Base-by-base conservation (phyloP, 305 asterid genomes). In the Nicotiana rustica region DNA sequence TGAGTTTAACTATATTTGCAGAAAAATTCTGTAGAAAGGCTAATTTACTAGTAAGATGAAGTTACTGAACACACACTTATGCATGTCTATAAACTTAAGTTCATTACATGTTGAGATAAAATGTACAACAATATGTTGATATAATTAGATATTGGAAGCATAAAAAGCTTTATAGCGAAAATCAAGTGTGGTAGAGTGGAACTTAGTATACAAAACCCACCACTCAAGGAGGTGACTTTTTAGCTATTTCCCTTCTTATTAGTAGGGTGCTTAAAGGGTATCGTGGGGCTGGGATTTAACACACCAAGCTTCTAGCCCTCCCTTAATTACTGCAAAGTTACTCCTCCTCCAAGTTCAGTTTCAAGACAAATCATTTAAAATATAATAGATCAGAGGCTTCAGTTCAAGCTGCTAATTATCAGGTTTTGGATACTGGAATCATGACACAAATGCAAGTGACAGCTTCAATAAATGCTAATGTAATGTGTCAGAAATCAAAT, bases 291-390 rank as follows among this genome's bases (percentile, higher is more conserved):
- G 7, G 62, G 18, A 33, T 15, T 17, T 0, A 68, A 17, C 19
- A 44, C 77, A 68, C 56, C n/a, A 38, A 0, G 17, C 31, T 36
- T 68, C 13, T 7, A 69, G 33, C 19, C 1, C 56, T 38, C 56
- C 77, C 56, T 69, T 69, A 0, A 38, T 36, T n/a, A n/a, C 57
- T 38, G 6, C 44, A 38, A 19, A 5, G 36, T 71, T 13, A 71
- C 79, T 71, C 56, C 56, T 68, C 77, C 78, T 56, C 61, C 62
- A 47, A 71, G 61, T 49, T 21, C 78, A 71, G 13, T 71, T 44
- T 71, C 61, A 13, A 13, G 79, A 71, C 78, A 70, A 44, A 70
- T 70, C 36, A 70, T 70, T 44, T 19, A 19, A 70, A 71, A 47
- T 71, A 21, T 69, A 0, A 47, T 15, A 71, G 38, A 47, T 71